These are phyloP conservation scores for Epichloe bromicola DNA, from an alignment of 2,329 filamentous ascomycete species.

Conservation along the genomic window DNA sequence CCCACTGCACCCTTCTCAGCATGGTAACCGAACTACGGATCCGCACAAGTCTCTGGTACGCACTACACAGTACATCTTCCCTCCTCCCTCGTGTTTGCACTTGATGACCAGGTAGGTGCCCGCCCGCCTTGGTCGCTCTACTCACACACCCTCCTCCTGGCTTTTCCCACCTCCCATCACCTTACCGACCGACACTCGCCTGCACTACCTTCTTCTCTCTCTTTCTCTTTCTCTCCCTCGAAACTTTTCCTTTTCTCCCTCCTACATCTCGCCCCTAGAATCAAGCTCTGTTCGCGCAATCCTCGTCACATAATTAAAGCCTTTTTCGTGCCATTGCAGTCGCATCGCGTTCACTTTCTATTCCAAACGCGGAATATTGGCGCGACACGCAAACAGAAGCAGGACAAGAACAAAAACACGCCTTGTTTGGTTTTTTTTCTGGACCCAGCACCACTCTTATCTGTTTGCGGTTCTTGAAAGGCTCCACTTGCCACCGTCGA, in stretches of 20 bases:
- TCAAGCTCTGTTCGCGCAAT: slow-evolving; percentile 2
- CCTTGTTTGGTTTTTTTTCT: slow-evolving; percentile 11
- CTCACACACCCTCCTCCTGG: slow-evolving; percentile 9
- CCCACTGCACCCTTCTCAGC: background rate
- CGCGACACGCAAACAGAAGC: slow-evolving; percentile 9
- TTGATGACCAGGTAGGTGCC: slow-evolving; percentile 1
- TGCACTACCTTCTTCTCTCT: slow-evolving; percentile 6
- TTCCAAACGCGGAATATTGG: slow-evolving; percentile 2
- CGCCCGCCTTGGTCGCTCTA: slow-evolving; percentile 9
- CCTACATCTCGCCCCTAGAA: slow-evolving; percentile 7
- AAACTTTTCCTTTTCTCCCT: slow-evolving; percentile 12
- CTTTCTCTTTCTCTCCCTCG: slow-evolving; percentile 13
- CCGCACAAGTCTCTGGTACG: background rate
- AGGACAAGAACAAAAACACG: slow-evolving; percentile 6
- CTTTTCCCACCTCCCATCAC: slow-evolving; percentile 11
- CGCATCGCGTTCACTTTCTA: slow-evolving; percentile 9
- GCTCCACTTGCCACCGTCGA: slow-evolving; percentile 13
- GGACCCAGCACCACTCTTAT: slow-evolving; percentile 12
- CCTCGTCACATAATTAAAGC: slow-evolving; percentile 3
- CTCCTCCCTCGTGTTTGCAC: slow-evolving; percentile 7
- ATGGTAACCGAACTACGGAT: background rate
- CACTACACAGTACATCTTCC: background rate
- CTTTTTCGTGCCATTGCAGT: slow-evolving; percentile 3
- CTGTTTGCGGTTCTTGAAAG: slow-evolving; percentile 14
- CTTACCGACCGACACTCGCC: slow-evolving; percentile 8